Conservation (phyloP, 2,329 filamentous ascomycete genomes). For the Phaeosphaeria sp. region DNA sequence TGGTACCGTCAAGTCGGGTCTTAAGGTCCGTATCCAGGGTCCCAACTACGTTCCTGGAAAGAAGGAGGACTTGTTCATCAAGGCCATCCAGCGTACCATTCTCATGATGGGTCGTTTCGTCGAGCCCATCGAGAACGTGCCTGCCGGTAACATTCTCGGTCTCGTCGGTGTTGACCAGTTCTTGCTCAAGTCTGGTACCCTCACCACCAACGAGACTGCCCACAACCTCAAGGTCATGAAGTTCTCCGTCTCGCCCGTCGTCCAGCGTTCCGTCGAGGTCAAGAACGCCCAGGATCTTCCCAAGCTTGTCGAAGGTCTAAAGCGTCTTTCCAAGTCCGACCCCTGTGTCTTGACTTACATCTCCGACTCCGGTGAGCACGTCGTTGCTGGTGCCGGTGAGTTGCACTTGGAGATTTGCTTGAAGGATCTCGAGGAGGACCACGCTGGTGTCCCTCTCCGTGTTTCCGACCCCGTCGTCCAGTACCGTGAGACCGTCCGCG, state of each 20-base stretch:
- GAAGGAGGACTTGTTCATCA: slow-evolving; percentile 99
- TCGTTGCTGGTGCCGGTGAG: slow-evolving; percentile 99
- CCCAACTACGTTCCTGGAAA: slow-evolving; percentile 98
- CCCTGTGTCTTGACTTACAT: slow-evolving; percentile 95
- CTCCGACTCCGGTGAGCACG: slow-evolving; percentile 94
- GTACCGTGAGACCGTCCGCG: slow-evolving; percentile 95
- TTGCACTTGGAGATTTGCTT: slow-evolving; percentile 99
- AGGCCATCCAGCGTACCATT: slow-evolving; percentile 99
- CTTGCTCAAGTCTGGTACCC: slow-evolving; percentile 99
- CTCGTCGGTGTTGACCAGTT: slow-evolving; percentile 99
- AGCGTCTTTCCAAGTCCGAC: slow-evolving; percentile 99
- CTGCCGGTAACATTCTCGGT: slow-evolving; percentile 99
- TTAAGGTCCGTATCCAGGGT: slow-evolving; percentile 99
- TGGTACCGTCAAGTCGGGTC: slow-evolving; percentile 95
- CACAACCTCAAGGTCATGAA: slow-evolving; percentile 99
- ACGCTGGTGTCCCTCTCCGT: slow-evolving; percentile 96
- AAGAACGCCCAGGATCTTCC: slow-evolving; percentile 99
- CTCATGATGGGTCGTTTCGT: slow-evolving; percentile 99
- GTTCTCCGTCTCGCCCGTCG: slow-evolving; percentile 99
- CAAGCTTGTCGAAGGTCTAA: slow-evolving; percentile 99
- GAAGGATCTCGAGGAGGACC: slow-evolving; percentile 99
- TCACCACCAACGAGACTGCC: slow-evolving; percentile 94
- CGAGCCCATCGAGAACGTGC: slow-evolving; percentile 98
- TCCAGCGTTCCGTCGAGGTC: slow-evolving; percentile 97
- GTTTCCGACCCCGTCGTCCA: slow-evolving; percentile 98